A percentile compares a stretch with the other conserved stretches of the same genome.
Conservation (phyloP, 179 eudicot species). For the Patellifolia procumbens region DNA sequence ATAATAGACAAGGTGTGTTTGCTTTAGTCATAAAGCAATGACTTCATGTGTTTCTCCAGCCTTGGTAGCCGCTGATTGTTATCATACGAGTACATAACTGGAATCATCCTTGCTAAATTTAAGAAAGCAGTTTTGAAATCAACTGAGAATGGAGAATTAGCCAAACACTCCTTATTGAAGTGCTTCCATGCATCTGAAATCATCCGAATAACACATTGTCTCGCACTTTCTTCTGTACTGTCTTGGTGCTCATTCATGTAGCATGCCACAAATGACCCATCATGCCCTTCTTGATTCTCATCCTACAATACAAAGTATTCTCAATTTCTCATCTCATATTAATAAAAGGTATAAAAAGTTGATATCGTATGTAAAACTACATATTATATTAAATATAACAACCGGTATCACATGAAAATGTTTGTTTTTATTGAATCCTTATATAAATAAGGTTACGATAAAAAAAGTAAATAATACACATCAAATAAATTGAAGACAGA, state of each 20-base stretch:
- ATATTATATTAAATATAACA: no score
- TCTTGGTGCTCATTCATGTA: slow-evolving; percentile 49
- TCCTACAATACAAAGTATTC: slow-evolving; percentile 16
- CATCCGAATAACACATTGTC: slow-evolving; percentile 29
- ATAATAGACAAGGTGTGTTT: neutral
- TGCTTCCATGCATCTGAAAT: slow-evolving; percentile 41
- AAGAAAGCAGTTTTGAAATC: slow-evolving; percentile 29
- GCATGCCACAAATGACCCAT: slow-evolving; percentile 47
- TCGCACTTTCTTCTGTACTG: slow-evolving; percentile 40
- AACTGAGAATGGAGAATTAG: slow-evolving; percentile 21
- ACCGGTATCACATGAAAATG: no score
- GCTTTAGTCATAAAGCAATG: neutral
- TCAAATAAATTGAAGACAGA: no score
- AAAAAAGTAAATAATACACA: no score
- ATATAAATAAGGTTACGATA: no score
- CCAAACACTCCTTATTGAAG: slow-evolving; percentile 34
- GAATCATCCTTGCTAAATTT: slow-evolving; percentile 42
- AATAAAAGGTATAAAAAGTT: no score
- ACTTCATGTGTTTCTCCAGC: slow-evolving; percentile 28
- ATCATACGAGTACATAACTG: slow-evolving; percentile 37
- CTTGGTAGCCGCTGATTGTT: slow-evolving; percentile 33
- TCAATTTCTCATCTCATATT: no score
- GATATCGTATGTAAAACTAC: no score
- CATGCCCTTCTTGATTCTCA: slow-evolving; percentile 34
- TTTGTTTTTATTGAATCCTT: no score